Evolutionary conservation across 768 basidiomycete species (phyloP), one percentile per base, ranked within the genome.

Genomic region (Postia placenta): DNA sequence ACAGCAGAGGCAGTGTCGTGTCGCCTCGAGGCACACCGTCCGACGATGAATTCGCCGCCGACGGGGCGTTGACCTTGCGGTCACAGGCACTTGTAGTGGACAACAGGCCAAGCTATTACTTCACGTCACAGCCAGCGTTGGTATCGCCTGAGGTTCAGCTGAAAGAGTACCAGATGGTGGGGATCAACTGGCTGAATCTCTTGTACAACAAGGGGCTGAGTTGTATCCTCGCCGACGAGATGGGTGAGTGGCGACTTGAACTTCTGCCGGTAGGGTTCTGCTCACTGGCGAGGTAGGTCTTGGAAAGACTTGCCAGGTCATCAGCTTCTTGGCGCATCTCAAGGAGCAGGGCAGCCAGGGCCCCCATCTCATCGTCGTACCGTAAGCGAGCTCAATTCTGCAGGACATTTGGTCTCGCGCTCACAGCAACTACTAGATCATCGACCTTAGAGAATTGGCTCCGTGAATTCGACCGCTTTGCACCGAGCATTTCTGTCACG

Each of bases 361-460:
- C 0, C 93, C 94, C 12, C 92, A 97, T 69, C 80, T 98, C 24
- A 76, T 99, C 44, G 82, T 98, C 56, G 96, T 99, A 9, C 96
- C 96, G 85, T 97, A 69, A 57, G 92, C 81, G n/a, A n/a, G n/a
- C n/a, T n/a, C n/a, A n/a, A n/a, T n/a, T n/a, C n/a, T n/a, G n/a
- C n/a, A n/a, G 35, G 11, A 24, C 2, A 23, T 14, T 33, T 4
- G 4, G 4, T 43, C 5, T 5, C 14, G 9, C 25, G n/a, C n/a
- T n/a, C n/a, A n/a, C n/a, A n/a, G n/a, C n/a, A n/a, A n/a, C n/a
- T n/a, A n/a, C n/a, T 48, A 94, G 92, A 25, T 92, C 95, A 3
- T 98, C 95, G 3, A 97, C 94, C 0, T 71, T 98, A 22, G 96
- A 99, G 66, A 99, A 99, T 60, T 99, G 96, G 96, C 88, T 92